These are phyloP conservation scores for Ceratobasidium sp. DNA, from an alignment of 1,284 basidiomycete species.

Conservation along the genomic window DNA sequence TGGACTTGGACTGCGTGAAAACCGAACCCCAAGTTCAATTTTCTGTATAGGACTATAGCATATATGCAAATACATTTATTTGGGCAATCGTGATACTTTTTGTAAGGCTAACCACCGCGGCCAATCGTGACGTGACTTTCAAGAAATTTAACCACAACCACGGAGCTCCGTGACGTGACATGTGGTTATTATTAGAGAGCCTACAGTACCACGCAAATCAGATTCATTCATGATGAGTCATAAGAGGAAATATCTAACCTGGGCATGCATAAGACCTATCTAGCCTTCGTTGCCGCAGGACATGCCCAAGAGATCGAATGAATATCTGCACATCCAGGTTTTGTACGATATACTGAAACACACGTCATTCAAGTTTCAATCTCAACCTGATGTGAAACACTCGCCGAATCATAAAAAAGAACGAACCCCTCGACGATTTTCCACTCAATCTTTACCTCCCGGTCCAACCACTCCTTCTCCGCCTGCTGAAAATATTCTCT, in stretches of 20 bases:
- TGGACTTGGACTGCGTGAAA: no score
- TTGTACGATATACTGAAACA: slow-evolving; percentile 1
- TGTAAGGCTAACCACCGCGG: no score
- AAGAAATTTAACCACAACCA: no score
- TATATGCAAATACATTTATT: no score
- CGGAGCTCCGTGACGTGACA: no score
- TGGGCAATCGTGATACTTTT: no score
- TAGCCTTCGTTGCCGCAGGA: not conserved
- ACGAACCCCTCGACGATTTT: slow-evolving; percentile 94
- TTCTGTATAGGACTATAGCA: no score
- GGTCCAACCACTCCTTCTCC: slow-evolving; percentile 51
- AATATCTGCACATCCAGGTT: not conserved
- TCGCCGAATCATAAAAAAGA: slow-evolving; percentile 86
- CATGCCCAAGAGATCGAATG: not conserved
- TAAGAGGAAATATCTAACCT: not conserved
- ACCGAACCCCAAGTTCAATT: no score
- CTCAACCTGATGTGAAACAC: slow-evolving; percentile 49
- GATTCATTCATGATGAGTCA: no score
- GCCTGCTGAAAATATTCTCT: slow-evolving; percentile 61
- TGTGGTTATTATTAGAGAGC: no score
- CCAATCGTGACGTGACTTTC: no score
- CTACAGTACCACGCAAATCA: no score
- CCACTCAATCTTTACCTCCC: slow-evolving; percentile 67
- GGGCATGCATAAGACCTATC: not conserved
- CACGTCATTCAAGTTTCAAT: not conserved